Conservation (phyloP, 179 eudicot genomes). For the Beta lomatogona region DNA sequence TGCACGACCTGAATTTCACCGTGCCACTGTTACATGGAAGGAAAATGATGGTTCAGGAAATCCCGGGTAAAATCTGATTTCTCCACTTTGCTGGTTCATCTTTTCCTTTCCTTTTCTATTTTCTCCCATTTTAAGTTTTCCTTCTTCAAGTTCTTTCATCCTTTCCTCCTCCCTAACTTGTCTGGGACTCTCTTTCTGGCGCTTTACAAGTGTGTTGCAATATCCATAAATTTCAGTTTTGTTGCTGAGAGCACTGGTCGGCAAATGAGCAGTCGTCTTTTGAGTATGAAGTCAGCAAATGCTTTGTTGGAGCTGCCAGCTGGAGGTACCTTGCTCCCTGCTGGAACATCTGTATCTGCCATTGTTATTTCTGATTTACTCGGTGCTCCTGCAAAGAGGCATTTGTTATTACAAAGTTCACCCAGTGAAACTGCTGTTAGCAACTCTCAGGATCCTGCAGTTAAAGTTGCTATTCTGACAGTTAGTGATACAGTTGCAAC, state of each 20-base stretch:
- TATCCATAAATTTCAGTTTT: slow-evolving; percentile 50
- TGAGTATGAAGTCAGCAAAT: slow-evolving; percentile 96
- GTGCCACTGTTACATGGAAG: slow-evolving; percentile 77
- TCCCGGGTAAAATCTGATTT: slow-evolving; percentile 56
- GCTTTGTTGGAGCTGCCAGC: slow-evolving; percentile 80
- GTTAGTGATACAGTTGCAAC: slow-evolving; percentile 95
- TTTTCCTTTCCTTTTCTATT: not conserved
- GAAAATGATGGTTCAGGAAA: slow-evolving; percentile 57
- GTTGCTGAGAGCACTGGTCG: slow-evolving; percentile 97
- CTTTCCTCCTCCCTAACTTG: not conserved
- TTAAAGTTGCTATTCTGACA: slow-evolving; percentile 79
- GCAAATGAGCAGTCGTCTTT: slow-evolving; percentile 89
- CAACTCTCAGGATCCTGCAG: slow-evolving; percentile 34
- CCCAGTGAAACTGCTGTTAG: slow-evolving; percentile 21
- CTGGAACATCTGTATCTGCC: slow-evolving; percentile 66
- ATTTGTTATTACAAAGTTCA: slow-evolving; percentile 32
- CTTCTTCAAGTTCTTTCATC: not conserved
- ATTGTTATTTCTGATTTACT: slow-evolving; percentile 66
- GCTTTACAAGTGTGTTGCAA: not conserved
- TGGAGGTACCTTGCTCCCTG: slow-evolving; percentile 52
- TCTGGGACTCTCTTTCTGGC: not conserved
- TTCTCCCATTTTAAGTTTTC: not conserved
- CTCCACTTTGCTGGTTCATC: slow-evolving; percentile 18
- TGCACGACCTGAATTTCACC: slow-evolving; percentile 76
- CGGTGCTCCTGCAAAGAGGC: slow-evolving; percentile 37